Evolutionary conservation across 2,329 filamentous ascomycete genomes (phyloP).

Genomic region (Cladosporium sp.): DNA sequence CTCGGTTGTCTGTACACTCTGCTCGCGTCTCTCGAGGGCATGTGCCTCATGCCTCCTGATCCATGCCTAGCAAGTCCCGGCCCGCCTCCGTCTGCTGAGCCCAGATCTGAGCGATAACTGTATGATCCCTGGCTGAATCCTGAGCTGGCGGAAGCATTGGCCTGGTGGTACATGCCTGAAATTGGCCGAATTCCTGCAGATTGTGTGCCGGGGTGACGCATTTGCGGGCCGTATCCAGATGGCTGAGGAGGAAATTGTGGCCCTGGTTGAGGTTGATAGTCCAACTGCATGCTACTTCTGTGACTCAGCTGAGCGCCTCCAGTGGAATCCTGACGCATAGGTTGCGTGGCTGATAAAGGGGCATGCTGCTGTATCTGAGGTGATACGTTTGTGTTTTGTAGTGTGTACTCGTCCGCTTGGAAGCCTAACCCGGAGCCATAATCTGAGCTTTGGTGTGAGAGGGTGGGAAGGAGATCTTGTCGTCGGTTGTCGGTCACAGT

Average conservation of each 20-base stretch:
- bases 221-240: slow-evolving; percentile 18
- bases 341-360: neutral
- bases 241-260: slow-evolving; percentile 22
- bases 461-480: slow-evolving; percentile 32
- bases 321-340: slow-evolving; percentile 1
- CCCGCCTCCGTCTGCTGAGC: slow-evolving; percentile 28
- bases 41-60: slow-evolving; percentile 55
- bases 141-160: slow-evolving; percentile 45
- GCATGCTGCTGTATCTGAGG: slow-evolving; percentile 3
- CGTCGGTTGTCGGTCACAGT: slow-evolving; percentile 35
- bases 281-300: slow-evolving; percentile 40
- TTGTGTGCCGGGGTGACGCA: slow-evolving; percentile 28
- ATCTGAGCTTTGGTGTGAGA: slow-evolving; percentile 32
- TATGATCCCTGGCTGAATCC: slow-evolving; percentile 39
- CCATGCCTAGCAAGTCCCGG: slow-evolving; percentile 57
- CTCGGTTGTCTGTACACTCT: slow-evolving; percentile 59
- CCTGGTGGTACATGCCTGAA: slow-evolving; percentile 46
- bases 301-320: slow-evolving; percentile 33
- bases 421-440: slow-evolving; percentile 37
- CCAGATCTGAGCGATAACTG: slow-evolving; percentile 43
- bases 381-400: slow-evolving; percentile 20
- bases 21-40: slow-evolving; percentile 62
- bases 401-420: slow-evolving; percentile 36
- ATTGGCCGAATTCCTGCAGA: slow-evolving; percentile 32
- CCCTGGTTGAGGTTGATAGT: slow-evolving; percentile 39